These are phyloP conservation scores for Colletotrichum euphorbiae DNA, from an alignment of 2,329 filamentous ascomycete species.

Conservation along the genomic window DNA sequence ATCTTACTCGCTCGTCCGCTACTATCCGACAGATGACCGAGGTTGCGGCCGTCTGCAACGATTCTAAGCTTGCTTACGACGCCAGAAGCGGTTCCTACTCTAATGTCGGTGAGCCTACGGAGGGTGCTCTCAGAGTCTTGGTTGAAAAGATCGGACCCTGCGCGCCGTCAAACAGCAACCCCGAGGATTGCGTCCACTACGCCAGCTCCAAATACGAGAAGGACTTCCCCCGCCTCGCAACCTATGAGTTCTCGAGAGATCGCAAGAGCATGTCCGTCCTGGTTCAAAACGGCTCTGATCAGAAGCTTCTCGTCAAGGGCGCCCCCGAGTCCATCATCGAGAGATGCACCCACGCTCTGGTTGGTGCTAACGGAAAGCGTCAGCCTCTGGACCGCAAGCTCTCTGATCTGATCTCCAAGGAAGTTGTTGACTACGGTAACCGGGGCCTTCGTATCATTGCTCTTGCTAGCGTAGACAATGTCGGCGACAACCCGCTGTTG, in stretches of 20 bases:
- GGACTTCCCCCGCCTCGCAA: slow-evolving; percentile 79
- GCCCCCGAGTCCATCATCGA: slow-evolving; percentile 95
- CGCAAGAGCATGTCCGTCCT: slow-evolving; percentile 99
- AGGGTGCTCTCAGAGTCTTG: slow-evolving; percentile 89
- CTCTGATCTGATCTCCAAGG: slow-evolving; percentile 75
- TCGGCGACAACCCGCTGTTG: slow-evolving; percentile 76
- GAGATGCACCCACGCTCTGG: slow-evolving; percentile 84
- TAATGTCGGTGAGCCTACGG: slow-evolving; percentile 93
- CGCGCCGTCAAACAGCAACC: slow-evolving; percentile 64
- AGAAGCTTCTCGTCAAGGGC: slow-evolving; percentile 94
- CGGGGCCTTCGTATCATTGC: slow-evolving; percentile 94
- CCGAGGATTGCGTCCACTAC: slow-evolving; percentile 78
- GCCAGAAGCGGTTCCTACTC: slow-evolving; percentile 78
- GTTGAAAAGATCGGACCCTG: slow-evolving; percentile 95
- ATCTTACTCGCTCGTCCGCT: slow-evolving; percentile 76
- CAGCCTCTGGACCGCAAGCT: slow-evolving; percentile 79
- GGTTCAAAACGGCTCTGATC: slow-evolving; percentile 74
- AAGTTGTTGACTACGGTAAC: slow-evolving; percentile 92
- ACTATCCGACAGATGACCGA: slow-evolving; percentile 84
- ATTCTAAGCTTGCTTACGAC: slow-evolving; percentile 86
- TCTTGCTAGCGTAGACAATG: slow-evolving; percentile 84
- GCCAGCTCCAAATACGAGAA: slow-evolving; percentile 88
- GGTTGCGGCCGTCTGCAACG: slow-evolving; percentile 86
- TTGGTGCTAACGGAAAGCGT: slow-evolving; percentile 82
- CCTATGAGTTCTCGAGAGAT: slow-evolving; percentile 97